These are phyloP conservation scores for Gastrolobium bilobum DNA, from an alignment of 306 rosid genomes.

Conservation along the genomic window DNA sequence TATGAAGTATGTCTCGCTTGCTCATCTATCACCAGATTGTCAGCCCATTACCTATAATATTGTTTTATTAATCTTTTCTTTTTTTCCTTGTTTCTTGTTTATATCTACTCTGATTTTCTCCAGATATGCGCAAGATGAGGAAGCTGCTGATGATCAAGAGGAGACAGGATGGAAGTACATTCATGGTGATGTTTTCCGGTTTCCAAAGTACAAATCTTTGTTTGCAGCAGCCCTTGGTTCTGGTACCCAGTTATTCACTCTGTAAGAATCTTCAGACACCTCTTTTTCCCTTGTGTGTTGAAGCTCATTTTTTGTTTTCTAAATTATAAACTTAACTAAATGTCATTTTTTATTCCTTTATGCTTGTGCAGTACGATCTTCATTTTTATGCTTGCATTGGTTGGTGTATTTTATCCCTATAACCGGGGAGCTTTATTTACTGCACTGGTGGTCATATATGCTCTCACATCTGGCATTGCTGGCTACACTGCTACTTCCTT, in stretches of 20 bases:
- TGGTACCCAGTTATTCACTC: conserved; percentile 92
- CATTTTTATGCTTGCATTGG: conserved; percentile 91
- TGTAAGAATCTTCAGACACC: conserved; percentile 66
- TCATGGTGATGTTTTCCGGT: conserved; percentile 96
- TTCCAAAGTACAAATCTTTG: conserved; percentile 83
- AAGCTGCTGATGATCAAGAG: conserved; percentile 98
- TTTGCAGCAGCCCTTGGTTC: conserved; percentile 97
- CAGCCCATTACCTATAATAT: neutral
- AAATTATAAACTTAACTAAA: conserved; percentile 30
- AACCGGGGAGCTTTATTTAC: conserved; percentile 97
- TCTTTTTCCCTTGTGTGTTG: neutral
- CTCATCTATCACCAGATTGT: conserved; percentile 29
- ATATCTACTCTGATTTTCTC: conserved; percentile 27
- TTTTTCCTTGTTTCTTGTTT: conserved; percentile 23
- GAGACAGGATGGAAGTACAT: conserved; percentile 99
- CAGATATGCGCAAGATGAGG: conserved; percentile 98
- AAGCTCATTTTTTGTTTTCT: neutral
- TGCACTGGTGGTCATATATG: conserved; percentile 92
- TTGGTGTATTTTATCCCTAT: conserved; percentile 97
- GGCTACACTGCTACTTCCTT: conserved; percentile 93
- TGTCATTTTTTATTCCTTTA: conserved; percentile 32
- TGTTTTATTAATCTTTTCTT: neutral
- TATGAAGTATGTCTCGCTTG: conserved; percentile 78
- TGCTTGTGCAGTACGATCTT: conserved; percentile 81
- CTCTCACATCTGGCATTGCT: conserved; percentile 97